Conservation (phyloP, 2,329 filamentous ascomycete genomes). For the Macrophomina phaseolina region DNA sequence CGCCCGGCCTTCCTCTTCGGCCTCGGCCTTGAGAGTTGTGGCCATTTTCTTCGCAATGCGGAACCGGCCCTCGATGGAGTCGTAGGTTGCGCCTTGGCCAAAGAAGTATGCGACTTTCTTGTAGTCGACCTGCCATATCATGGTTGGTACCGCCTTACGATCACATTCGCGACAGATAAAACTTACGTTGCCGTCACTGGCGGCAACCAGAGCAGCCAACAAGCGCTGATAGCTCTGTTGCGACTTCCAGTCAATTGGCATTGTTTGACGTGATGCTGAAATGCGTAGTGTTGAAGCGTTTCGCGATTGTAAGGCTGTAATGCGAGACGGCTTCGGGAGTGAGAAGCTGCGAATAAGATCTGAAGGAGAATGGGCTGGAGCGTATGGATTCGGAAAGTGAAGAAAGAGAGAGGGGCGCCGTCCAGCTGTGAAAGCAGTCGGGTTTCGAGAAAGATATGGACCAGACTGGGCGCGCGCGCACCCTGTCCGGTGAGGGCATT, state of each 20-base stretch:
- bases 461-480: too few relatives aligned
- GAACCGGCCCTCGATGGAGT: constrained; percentile 55
- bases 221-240: constrained; percentile 46
- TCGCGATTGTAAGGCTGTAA: too few relatives aligned
- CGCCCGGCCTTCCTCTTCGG: constrained; percentile 27
- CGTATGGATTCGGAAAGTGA: background rate
- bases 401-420: too few relatives aligned
- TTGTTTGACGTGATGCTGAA: constrained; percentile 20
- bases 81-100: constrained; percentile 53
- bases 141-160: too few relatives aligned
- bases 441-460: too few relatives aligned
- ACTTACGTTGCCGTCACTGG: constrained; percentile 39
- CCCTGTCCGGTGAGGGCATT: too few relatives aligned
- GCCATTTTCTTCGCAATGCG: constrained; percentile 53
- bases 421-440: too few relatives aligned
- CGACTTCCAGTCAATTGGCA: constrained; percentile 47
- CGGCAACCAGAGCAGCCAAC: constrained; percentile 48
- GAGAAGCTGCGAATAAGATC: background rate
- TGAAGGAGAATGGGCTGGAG: background rate
- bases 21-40: constrained; percentile 40
- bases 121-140: constrained; percentile 50
- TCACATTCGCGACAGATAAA: too few relatives aligned
- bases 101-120: constrained; percentile 51
- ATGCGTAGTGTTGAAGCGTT: background rate
- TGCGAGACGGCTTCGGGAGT: too few relatives aligned